Evolutionary conservation across 768 basidiomycete species (phyloP), one percentile per base, ranked within the genome.

Genomic region (Scleroderma citrinum): DNA sequence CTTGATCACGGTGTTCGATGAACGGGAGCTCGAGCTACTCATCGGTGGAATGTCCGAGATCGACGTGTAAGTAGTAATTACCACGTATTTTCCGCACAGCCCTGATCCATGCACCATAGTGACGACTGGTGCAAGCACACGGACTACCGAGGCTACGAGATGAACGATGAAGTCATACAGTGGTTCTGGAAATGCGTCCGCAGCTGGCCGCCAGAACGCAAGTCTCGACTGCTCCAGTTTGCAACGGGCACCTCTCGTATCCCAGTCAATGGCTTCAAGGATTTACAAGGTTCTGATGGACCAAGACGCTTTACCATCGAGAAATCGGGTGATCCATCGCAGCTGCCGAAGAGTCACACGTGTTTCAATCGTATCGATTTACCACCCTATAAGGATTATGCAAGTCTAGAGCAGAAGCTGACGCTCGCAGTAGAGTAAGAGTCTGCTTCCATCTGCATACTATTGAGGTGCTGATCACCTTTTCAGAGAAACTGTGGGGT

Each of bases 171-270:
- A 61, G 90, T 94, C 42, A 94, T 99, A 49, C 92, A 97, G 63
- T 99, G 96, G 96, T 99, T 99, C 85, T 99, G 96, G 96, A 92
- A 97, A 72, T 93, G 92, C 60, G 91, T 99, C 39, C 87, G 91
- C 57, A 83, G 86, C 59, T 99, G 96, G 96, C 95, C 96, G 11
- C 85, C 95, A 1, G 96, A 99, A 74, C 86, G 94, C 69, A 99
- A 99, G 74, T 93, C 91, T 13, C 89, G 95, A 29, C 70, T 97
- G 45, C 73, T 98, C 47, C 95, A 98, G 68, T 99, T 99, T 64
- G 92, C 94, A 7, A 97, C 94, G 19, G 94, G 94, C 19, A 97
- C 94, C 11, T 94, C 92, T 21, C 87, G 95, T 55, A 94, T 96
- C 55, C 95, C 95, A 13, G 95, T 96, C 69, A 96, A 95, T 61